Conservation (phyloP, 108 stramenopile genomes). For the Cyclotella atomus region DNA sequence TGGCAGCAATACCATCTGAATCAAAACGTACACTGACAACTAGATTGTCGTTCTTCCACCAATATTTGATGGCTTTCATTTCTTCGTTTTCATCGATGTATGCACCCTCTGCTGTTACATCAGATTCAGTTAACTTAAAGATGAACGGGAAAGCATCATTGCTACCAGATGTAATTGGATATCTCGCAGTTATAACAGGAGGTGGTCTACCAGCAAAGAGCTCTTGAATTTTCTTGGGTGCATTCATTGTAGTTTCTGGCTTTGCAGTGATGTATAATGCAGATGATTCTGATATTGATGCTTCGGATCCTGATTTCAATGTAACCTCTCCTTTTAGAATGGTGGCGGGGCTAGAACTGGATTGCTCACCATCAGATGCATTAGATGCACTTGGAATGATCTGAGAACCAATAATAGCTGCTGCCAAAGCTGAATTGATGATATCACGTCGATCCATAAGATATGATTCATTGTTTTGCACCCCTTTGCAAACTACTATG, state of each 20-base stretch:
- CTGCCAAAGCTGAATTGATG: too few relatives aligned
- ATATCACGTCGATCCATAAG: neutral
- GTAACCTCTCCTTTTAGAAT: neutral
- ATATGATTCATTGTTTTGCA: too few relatives aligned
- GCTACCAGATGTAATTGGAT: constrained; percentile 5
- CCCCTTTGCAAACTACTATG: too few relatives aligned
- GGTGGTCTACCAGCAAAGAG: constrained; percentile 60
- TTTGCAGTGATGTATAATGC: constrained; percentile 63
- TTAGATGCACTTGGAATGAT: neutral
- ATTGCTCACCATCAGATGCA: neutral
- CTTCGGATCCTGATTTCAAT: constrained; percentile 1
- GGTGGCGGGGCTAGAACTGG: neutral
- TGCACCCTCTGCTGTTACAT: constrained; percentile 57
- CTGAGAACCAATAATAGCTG: too few relatives aligned
- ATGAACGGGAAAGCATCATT: constrained; percentile 51
- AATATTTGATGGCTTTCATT: constrained; percentile 9
- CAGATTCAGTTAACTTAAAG: constrained; percentile 33
- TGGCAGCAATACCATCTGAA: constrained; percentile 66
- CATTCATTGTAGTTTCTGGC: constrained; percentile 57
- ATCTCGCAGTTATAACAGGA: constrained; percentile 57
- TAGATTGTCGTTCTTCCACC: constrained; percentile 59
- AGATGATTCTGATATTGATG: neutral
- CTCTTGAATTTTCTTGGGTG: constrained; percentile 52
- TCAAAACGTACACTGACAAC: constrained; percentile 63
- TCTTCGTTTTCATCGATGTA: constrained; percentile 4